Base-by-base conservation (phyloP, 2,329 filamentous ascomycete species). In the Hypoxylon sp. region DNA sequence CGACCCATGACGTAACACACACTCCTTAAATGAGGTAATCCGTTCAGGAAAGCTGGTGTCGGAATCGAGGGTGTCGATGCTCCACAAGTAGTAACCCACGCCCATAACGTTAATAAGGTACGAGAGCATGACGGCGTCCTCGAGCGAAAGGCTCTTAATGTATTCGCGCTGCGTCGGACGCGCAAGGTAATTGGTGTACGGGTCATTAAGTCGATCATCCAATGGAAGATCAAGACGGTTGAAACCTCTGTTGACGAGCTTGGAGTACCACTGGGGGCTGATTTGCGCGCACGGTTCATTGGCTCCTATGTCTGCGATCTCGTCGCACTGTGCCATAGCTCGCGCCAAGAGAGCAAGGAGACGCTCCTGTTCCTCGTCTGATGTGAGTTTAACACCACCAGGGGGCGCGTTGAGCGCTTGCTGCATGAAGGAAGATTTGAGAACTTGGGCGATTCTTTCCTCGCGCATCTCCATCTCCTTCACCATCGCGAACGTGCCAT, bases 271-370 rank as follows among this genome's bases (percentile, higher is more conserved):
- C 3, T 45, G 19, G 3, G 17, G 7, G 1, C 19, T 9, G 4
- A 50, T 34, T 0, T 23, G 35, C 5, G 13, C 19, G 17, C 27
- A 38, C 1, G 51, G 48, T 2, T 19, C 17, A n/a, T 63, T 60
- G 7, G 62, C 62, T 1, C 63, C 63, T 7, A 68, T 56, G 50
- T 69, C 66, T 6, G 62, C 62, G 15, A 69, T 63, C 13, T 37
- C 37, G 19, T 69, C 61, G 47, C 65, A 68, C 11, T 61, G 63
- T 8, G 13, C 17, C 3, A 69, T 27, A 3, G 62, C 61, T 4
- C 51, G 51, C 37, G 55, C 48, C 4, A 67, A 11, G 4, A 65
- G 38, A 1, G 6, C 15, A 4, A n/a, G 7, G 1, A 64, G 20
- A 2, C 36, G 46, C 11, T 8, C 5, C 23, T 61, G 52, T 15